Evolutionary conservation across 1,284 basidiomycete genomes (phyloP).

Genomic region (Austroboletus novae-zelandiae): DNA sequence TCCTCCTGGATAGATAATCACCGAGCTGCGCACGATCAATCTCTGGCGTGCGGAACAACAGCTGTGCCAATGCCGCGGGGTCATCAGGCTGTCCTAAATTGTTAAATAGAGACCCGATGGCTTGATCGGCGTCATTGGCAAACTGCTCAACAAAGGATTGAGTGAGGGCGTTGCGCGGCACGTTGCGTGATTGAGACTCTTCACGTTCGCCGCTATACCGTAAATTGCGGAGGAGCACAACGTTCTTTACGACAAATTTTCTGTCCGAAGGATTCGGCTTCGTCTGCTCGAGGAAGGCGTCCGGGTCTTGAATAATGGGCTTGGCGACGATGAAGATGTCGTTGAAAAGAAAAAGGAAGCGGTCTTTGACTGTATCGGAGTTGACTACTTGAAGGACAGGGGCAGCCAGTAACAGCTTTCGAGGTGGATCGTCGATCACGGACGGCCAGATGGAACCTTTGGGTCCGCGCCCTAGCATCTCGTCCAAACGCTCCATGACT

Average conservation of each 20-base stretch:
- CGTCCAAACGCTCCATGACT: slow-evolving; percentile 67
- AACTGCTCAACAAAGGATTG: slow-evolving; percentile 75
- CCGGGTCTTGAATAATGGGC: slow-evolving; percentile 62
- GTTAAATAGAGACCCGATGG: slow-evolving; percentile 63
- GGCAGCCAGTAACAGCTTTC: slow-evolving; percentile 80
- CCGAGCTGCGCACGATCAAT: slow-evolving; percentile 85
- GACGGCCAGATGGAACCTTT: slow-evolving; percentile 61
- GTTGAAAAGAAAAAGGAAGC: slow-evolving; percentile 93
- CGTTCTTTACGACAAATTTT: slow-evolving; percentile 85
- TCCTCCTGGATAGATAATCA: slow-evolving; percentile 72
- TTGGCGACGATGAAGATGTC: slow-evolving; percentile 90
- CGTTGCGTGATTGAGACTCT: slow-evolving; percentile 47
- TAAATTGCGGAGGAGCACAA: slow-evolving; percentile 75
- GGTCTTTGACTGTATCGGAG: slow-evolving; percentile 91
- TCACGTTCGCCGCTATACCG: slow-evolving; percentile 66
- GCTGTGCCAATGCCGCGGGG: slow-evolving; percentile 65
- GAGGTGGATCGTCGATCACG: slow-evolving; percentile 80
- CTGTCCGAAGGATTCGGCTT: slow-evolving; percentile 73
- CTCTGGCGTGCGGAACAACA: slow-evolving; percentile 84
- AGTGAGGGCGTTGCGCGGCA: slow-evolving; percentile 56
- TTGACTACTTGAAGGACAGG: slow-evolving; percentile 94
- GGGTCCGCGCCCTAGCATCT: slow-evolving; percentile 59
- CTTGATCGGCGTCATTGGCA: slow-evolving; percentile 66
- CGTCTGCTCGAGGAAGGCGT: slow-evolving; percentile 53
- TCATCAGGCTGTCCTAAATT: slow-evolving; percentile 59